These are phyloP conservation scores for Zygosaccharomyces sapae DNA, from an alignment of 1,139 yeast genomes.

Conservation along the genomic window DNA sequence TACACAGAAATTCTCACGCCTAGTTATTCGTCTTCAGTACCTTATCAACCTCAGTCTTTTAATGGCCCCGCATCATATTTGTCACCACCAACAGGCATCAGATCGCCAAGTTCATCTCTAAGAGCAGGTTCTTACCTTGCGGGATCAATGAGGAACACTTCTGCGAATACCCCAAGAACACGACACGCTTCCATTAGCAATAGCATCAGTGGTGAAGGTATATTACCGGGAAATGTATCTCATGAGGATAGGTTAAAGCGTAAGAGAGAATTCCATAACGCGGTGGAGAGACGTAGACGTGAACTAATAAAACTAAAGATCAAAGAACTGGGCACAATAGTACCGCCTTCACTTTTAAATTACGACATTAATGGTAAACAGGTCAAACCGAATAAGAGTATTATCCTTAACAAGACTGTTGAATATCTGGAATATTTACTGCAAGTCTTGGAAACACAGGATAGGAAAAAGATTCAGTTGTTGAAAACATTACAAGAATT, in stretches of 20 bases:
- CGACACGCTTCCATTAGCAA: conserved; percentile 25
- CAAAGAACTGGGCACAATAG: conserved; percentile 64
- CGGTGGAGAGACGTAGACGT: conserved; percentile 74
- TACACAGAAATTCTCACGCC: conserved; percentile 27
- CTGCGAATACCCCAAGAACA: conserved; percentile 22
- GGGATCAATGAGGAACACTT: conserved; percentile 29
- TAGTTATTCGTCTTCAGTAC: conserved; percentile 27
- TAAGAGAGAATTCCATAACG: conserved; percentile 74
- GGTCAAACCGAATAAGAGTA: conserved; percentile 67
- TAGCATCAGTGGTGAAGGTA: conserved; percentile 10
- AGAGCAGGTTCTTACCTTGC: conserved; percentile 31
- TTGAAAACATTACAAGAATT: conserved; percentile 38
- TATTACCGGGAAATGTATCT: conserved; percentile 32
- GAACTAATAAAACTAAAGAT: conserved; percentile 74
- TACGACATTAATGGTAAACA: conserved; percentile 54
- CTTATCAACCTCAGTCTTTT: conserved; percentile 26
- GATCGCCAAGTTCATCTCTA: conserved; percentile 31
- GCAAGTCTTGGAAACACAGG: conserved; percentile 43
- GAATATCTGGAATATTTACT: conserved; percentile 59
- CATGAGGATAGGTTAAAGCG: conserved; percentile 67
- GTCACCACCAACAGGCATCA: conserved; percentile 19
- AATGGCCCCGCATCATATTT: conserved; percentile 17
- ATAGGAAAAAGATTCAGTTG: conserved; percentile 37
- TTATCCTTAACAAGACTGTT: conserved; percentile 63
- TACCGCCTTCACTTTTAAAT: conserved; percentile 65